Base-by-base conservation (phyloP, 352 stramenopile species). In the Bremia lactucae region DNA sequence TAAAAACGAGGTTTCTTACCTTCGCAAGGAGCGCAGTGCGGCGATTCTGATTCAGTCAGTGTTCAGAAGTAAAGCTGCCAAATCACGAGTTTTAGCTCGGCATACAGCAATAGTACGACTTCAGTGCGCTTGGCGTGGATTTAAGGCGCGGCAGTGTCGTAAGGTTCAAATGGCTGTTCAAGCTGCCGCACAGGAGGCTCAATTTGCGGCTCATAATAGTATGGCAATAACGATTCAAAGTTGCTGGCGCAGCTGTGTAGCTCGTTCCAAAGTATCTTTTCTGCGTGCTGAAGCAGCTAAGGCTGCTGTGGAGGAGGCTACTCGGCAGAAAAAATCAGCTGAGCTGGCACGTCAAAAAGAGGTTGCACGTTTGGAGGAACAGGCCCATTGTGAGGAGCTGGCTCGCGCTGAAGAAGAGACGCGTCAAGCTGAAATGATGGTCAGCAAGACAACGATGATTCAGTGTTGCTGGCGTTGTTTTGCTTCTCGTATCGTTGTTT, bases 81-180 rank as follows among this genome's bases (percentile, higher is more conserved):
- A 44, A n/a, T 26, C 18, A 2, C n/a, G 41, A 14, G 53, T 50
- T 22, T n/a, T 52, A 28, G 19, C 26, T 20, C 50, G 61, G 26
- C 35, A 57, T 10, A 24, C 44, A 0, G 31, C 59, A 9, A 36
- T 73, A 13, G 38, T 65, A 15, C 37, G 22, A 19, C 14, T 73
- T 28, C 63, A 73, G 28, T 70, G 56, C 22, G 41, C 46, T 16
- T 74, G 60, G 60, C 53, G 64, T 19, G 38, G 49, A 37, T 34
- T 25, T 2, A 16, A 44, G 20, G 57, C 64, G 22, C 42, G 26
- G 22, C n/a, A n/a, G n/a, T n/a, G n/a, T n/a, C n/a, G n/a, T n/a
- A n/a, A n/a, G n/a, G n/a, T n/a, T n/a, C n/a, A n/a, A n/a, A n/a
- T n/a, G n/a, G n/a, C n/a, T n/a, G n/a, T n/a, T n/a, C n/a, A n/a